Conservation (phyloP, 768 basidiomycete species). For the Royoungia palumana region DNA sequence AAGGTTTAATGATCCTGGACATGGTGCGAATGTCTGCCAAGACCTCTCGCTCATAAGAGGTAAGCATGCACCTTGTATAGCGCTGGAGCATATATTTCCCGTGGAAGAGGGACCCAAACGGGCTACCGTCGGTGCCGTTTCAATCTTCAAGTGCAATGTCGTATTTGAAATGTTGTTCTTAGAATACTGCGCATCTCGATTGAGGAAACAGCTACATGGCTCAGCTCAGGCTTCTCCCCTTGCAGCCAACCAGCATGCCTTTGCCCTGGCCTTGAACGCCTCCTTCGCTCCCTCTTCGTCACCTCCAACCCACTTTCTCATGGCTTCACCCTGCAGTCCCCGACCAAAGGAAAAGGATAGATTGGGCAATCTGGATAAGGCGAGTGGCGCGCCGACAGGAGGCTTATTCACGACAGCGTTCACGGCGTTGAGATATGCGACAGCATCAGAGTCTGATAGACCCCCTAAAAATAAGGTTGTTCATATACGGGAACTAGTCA, state of each 20-base stretch:
- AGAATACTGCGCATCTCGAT: background rate
- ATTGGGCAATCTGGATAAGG: conserved; percentile 39
- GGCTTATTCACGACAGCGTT: conserved; percentile 39
- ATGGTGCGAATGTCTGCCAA: too few species aligned
- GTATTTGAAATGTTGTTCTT: background rate
- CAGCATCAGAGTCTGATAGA: conserved; percentile 39
- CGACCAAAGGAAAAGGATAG: conserved; percentile 50
- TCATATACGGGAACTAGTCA: background rate
- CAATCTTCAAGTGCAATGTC: background rate
- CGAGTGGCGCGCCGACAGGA: conserved; percentile 27
- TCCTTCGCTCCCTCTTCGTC: conserved; percentile 40
- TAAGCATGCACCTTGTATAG: too few species aligned
- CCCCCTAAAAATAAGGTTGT: conserved; percentile 33
- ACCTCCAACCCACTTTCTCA: conserved; percentile 44
- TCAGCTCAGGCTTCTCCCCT: conserved; percentile 28
- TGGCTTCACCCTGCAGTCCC: conserved; percentile 48
- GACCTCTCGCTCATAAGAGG: too few species aligned
- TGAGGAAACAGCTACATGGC: background rate
- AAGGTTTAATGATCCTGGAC: too few species aligned
- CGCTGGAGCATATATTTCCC: too few species aligned
- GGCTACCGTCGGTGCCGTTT: too few species aligned
- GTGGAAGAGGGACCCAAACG: too few species aligned
- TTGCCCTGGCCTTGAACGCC: conserved; percentile 42
- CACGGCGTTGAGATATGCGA: conserved; percentile 39
- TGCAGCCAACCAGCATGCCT: conserved; percentile 41